These are phyloP conservation scores for Luvunga scandens DNA, from an alignment of 345 rosid genomes.

Conservation along the genomic window DNA sequence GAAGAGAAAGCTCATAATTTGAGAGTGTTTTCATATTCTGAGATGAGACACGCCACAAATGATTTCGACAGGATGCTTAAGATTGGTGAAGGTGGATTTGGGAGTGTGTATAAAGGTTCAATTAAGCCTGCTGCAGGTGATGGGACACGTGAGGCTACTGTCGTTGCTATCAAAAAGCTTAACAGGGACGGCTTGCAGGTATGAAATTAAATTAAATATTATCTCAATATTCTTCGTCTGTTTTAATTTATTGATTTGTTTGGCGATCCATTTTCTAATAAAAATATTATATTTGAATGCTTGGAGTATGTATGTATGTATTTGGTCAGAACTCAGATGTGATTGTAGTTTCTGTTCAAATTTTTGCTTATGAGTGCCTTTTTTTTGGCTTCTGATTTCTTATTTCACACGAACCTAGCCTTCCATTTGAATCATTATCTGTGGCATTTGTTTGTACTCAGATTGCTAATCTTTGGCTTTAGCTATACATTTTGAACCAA, in stretches of 20 bases:
- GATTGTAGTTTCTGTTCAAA: neutral
- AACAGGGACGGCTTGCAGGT: conserved; percentile 77
- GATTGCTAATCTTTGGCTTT: neutral
- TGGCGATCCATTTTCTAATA: neutral
- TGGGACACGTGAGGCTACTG: conserved; percentile 44
- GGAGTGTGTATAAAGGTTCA: conserved; percentile 66
- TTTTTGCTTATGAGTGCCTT: neutral
- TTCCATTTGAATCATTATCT: neutral
- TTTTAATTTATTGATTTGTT: neutral
- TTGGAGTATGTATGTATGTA: neutral
- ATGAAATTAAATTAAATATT: neutral
- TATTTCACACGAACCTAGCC: neutral
- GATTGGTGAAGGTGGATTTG: conserved; percentile 97
- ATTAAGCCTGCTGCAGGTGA: conserved; percentile 31
- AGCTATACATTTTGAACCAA: neutral
- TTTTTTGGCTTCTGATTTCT: neutral
- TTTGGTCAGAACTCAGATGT: too few relatives aligned
- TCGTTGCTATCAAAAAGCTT: conserved; percentile 82
- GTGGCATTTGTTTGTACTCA: neutral
- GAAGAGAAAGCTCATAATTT: conserved; percentile 62
- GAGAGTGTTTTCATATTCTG: conserved; percentile 62
- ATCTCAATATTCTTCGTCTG: too few relatives aligned
- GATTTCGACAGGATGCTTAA: conserved; percentile 57
- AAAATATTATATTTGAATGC: neutral
- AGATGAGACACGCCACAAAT: conserved; percentile 67